Evolutionary conservation across 495 filamentous ascomycete genomes (phyloP).

Genomic region (Aspergillus steynii): DNA sequence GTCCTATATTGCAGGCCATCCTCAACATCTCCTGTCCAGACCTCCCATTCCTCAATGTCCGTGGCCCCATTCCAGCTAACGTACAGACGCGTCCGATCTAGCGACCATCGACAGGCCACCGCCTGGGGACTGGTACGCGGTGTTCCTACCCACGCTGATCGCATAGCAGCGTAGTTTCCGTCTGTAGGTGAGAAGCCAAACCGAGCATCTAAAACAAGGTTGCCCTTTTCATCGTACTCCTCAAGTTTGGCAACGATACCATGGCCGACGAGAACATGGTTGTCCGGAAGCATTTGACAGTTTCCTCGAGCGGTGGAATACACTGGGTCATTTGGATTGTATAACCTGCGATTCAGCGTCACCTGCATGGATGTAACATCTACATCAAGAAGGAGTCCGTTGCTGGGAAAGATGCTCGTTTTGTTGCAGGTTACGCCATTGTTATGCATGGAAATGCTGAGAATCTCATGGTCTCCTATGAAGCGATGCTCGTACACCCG

Average conservation of each 20-base stretch:
- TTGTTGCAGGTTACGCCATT: conserved; percentile 30
- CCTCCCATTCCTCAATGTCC: conserved; percentile 23
- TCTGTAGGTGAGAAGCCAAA: conserved; percentile 24
- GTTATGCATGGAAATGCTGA: conserved; percentile 24
- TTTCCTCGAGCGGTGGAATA: conserved; percentile 42
- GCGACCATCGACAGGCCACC: conserved; percentile 18
- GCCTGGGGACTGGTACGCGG: conserved; percentile 20
- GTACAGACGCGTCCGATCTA: conserved; percentile 18
- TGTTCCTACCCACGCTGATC: conserved; percentile 22
- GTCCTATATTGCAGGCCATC: background rate
- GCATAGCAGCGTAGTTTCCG: conserved; percentile 29
- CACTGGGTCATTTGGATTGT: conserved; percentile 31
- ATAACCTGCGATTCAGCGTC: conserved; percentile 19
- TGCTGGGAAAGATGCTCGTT: conserved; percentile 18
- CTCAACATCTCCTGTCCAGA: conserved; percentile 3
- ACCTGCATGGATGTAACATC: conserved; percentile 20
- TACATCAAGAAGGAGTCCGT: conserved; percentile 28
- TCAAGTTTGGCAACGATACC: conserved; percentile 44
- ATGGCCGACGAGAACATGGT: conserved; percentile 43
- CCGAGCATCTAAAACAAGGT: conserved; percentile 22
- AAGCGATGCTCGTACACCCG: no score
- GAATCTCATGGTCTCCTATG: no score
- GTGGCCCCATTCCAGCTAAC: conserved; percentile 42
- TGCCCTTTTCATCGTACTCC: conserved; percentile 36
- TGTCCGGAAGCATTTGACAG: conserved; percentile 39